Evolutionary conservation across 129 eudicot species (phyloP).

Genomic region (carrot (Daucus carota)): DH1_v3.0 NC_030382.2:48040001-48040500

Average conservation of each 20-base stretch:
- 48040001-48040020: conserved; percentile 24
- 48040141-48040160: background rate
- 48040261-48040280: background rate
- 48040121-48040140: too few species aligned
- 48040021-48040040: conserved; percentile 51
- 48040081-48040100: background rate
- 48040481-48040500: background rate
- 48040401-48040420: too few species aligned
- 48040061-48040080: conserved; percentile 37
- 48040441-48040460: background rate
- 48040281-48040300: background rate
- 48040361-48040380: too few species aligned
- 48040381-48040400: too few species aligned
- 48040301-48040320: background rate
- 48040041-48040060: conserved; percentile 54
- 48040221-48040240: background rate
- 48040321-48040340: too few species aligned
- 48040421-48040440: background rate
- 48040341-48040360: too few species aligned
- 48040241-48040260: too few species aligned
- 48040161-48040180: background rate
- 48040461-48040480: background rate
- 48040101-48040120: too few species aligned
- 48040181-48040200: background rate
- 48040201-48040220: background rate